phyloP scores from a whole-genome alignment of 176 grass and related monocot genomes.

The Musa troglodytarum region DNA sequence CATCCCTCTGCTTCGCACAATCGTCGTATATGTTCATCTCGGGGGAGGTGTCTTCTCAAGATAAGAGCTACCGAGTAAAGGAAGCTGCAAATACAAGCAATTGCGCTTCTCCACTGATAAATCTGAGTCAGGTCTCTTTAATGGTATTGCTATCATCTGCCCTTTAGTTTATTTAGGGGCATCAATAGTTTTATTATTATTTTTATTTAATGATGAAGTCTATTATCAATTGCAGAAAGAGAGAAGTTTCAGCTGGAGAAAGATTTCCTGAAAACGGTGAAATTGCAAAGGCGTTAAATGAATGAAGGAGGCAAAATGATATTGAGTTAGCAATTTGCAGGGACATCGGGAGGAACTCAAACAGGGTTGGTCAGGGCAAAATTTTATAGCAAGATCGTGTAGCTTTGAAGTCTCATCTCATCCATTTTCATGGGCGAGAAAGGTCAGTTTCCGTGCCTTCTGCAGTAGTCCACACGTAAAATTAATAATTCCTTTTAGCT shows the following conservation, averaged over 20 bases:
- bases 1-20: background rate
- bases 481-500: background rate
- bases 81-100: constrained; percentile 42
- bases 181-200: background rate
- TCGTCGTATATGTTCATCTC: background rate
- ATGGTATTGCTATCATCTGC: constrained; percentile 27
- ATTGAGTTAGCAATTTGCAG: constrained; percentile 34
- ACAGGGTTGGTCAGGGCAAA: constrained; percentile 46
- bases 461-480: background rate
- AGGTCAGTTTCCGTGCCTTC: background rate
- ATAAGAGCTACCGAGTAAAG: background rate
- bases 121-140: constrained; percentile 43
- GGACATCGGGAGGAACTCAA: constrained; percentile 34
- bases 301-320: constrained; percentile 27
- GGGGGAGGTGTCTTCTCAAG: constrained; percentile 1
- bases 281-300: background rate
- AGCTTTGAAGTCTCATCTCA: constrained; percentile 35
- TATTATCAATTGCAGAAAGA: constrained; percentile 36
- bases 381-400: constrained; percentile 55
- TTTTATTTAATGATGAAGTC: background rate
- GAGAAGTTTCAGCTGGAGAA: constrained; percentile 15
- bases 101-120: constrained; percentile 10
- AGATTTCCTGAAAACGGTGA: constrained; percentile 11
- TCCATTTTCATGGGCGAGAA: background rate
- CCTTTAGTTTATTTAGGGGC: background rate